Evolutionary conservation across 164 flowering plant species (phyloP).

Genomic region (Vitis rotundifolia): DNA sequence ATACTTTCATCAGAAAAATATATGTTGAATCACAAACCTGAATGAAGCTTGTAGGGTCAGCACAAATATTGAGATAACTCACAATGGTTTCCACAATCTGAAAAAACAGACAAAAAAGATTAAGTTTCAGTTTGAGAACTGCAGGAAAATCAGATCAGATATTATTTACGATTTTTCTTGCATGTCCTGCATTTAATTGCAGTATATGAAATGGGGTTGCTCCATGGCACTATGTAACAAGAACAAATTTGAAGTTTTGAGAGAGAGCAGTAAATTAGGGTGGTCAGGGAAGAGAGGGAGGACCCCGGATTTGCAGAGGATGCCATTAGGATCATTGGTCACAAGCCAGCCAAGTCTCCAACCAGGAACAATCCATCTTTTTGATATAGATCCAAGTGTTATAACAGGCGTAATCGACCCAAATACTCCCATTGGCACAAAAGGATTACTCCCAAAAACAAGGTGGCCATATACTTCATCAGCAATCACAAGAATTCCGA

Average conservation of each 20-base stretch:
- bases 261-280: background rate
- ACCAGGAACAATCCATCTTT: slow-evolving; percentile 66
- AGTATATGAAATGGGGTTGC: too few relatives aligned
- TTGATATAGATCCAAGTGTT: slow-evolving; percentile 59
- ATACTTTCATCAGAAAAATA: too few relatives aligned
- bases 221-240: too few relatives aligned
- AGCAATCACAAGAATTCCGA: slow-evolving; percentile 51
- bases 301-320: slow-evolving; percentile 41
- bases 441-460: slow-evolving; percentile 44
- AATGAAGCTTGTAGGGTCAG: slow-evolving; percentile 36
- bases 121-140: background rate
- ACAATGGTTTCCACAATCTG: slow-evolving; percentile 37
- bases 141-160: too few relatives aligned
- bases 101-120: background rate
- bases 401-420: slow-evolving; percentile 55
- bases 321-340: slow-evolving; percentile 45
- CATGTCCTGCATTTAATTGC: too few relatives aligned
- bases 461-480: slow-evolving; percentile 64
- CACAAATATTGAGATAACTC: slow-evolving; percentile 11
- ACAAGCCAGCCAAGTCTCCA: slow-evolving; percentile 69
- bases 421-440: slow-evolving; percentile 58
- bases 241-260: too few relatives aligned
- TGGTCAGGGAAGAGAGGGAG: slow-evolving; percentile 9
- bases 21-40: slow-evolving; percentile 34
- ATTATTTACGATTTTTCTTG: too few relatives aligned